Evolutionary conservation across 23 red algal genomes (phyloP).

Genomic region (Gracilaria vermiculophylla): DNA sequence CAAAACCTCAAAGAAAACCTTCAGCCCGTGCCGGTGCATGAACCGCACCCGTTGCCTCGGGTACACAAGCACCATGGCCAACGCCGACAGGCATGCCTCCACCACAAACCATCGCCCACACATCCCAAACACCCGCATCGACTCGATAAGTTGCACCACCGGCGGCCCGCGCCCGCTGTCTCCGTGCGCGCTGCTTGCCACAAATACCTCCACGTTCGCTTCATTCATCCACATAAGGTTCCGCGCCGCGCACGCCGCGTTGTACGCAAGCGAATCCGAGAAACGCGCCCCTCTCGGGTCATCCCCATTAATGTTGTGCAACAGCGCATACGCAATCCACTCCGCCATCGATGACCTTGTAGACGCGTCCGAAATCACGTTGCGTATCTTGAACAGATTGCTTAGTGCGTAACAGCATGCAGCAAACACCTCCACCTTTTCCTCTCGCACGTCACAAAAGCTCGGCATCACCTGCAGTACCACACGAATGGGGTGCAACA

Average conservation of each 20-base stretch:
- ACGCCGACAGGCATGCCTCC: conserved; percentile 24
- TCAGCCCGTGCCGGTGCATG: conserved; percentile 3
- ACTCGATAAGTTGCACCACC: background rate
- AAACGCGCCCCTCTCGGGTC: background rate
- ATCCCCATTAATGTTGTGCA: background rate
- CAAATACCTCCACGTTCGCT: conserved; percentile 36
- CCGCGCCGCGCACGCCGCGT: conserved; percentile 40
- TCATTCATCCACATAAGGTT: conserved; percentile 67
- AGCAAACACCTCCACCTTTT: conserved; percentile 10
- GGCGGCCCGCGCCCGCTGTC: background rate
- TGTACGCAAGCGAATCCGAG: conserved; percentile 27
- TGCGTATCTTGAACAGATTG: conserved; percentile 43
- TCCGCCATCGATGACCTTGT: background rate
- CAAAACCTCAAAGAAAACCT: background rate
- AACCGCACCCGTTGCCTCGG: conserved; percentile 24
- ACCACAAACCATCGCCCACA: background rate
- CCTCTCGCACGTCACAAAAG: background rate
- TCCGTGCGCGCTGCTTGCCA: background rate
- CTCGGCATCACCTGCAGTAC: conserved; percentile 20
- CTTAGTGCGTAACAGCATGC: conserved; percentile 39
- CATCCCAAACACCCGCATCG: conserved; percentile 3
- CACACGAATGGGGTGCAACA: background rate
- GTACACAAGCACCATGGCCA: conserved; percentile 22
- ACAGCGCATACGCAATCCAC: conserved; percentile 43
- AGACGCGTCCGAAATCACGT: conserved; percentile 23